phyloP scores from a whole-genome alignment of 2,329 filamentous ascomycete species.

The Epichloe elymi region DNA sequence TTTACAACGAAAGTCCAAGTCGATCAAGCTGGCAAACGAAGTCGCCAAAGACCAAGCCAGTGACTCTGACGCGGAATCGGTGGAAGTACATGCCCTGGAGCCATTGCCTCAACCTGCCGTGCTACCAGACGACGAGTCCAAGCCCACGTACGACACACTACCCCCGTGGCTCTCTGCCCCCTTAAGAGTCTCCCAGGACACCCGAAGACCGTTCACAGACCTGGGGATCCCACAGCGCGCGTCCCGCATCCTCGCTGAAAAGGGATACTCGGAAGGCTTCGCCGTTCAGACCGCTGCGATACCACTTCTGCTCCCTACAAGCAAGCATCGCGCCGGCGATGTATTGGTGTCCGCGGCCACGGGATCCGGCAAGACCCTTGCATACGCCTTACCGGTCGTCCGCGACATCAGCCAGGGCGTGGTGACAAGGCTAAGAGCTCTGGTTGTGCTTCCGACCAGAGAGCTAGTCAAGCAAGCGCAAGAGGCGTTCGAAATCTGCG shows the following conservation, averaged over 20 bases:
- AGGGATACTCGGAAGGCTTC: slow-evolving; percentile 32
- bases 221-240: slow-evolving; percentile 50
- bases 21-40: slow-evolving; percentile 35
- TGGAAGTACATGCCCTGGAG: slow-evolving; percentile 55
- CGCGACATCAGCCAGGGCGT: slow-evolving; percentile 54
- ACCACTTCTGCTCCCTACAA: slow-evolving; percentile 60
- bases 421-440: slow-evolving; percentile 56
- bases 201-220: slow-evolving; percentile 45
- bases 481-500: slow-evolving; percentile 63
- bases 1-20: slow-evolving; percentile 42
- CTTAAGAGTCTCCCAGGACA: slow-evolving; percentile 50
- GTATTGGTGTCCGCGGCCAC: slow-evolving; percentile 85
- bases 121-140: slow-evolving; percentile 39
- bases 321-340: slow-evolving; percentile 54
- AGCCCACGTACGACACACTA: slow-evolving; percentile 62
- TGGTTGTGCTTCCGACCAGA: slow-evolving; percentile 82
- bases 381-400: slow-evolving; percentile 79
- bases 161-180: slow-evolving; percentile 72
- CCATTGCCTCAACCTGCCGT: slow-evolving; percentile 69
- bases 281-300: slow-evolving; percentile 42
- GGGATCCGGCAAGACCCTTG: slow-evolving; percentile 88
- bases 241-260: slow-evolving; percentile 48
- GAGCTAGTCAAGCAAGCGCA: slow-evolving; percentile 82
- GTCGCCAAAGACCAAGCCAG: slow-evolving; percentile 20
- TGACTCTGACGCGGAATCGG: slow-evolving; percentile 18